Base-by-base conservation (phyloP, 1,139 yeast genomes). In the Geotrichum restrictum region DNA sequence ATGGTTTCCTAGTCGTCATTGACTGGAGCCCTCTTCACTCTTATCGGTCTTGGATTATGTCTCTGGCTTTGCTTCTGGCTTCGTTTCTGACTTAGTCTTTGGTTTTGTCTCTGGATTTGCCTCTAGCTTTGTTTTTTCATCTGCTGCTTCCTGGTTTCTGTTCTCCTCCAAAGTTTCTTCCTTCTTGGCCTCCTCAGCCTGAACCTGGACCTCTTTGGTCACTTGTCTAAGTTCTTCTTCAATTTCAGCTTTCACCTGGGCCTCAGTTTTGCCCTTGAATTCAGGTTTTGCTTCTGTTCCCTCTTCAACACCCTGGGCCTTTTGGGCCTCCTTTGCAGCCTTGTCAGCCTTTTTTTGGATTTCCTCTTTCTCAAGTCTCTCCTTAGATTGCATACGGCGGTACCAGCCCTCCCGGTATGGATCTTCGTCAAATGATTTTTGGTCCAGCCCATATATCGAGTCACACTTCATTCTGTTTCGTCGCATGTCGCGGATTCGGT, bases 241-340 rank as follows among this genome's bases (percentile, higher is more conserved):
- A n/a, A n/a, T 34, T n/a, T 34, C 38, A 34, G 38, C n/a, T 13
- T 34, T 14, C 16, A 19, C n/a, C 39, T 34, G 14, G n/a, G n/a
- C n/a, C n/a, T n/a, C n/a, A n/a, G n/a, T n/a, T n/a, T n/a, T n/a
- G n/a, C n/a, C 18, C 8, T 7, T 34, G 16, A 13, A 34, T 34
- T 34, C 16, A 6, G n/a, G 39, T 34, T 7, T 27, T n/a, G 41
- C 21, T 22, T 19, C 41, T 38, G 41, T n/a, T n/a, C n/a, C n/a
- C n/a, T n/a, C n/a, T n/a, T n/a, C n/a, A n/a, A n/a, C n/a, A n/a
- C 56, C 53, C 43, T 54, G 57, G 32, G 55, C 56, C 43, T 54
- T 53, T 44, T 70, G 74, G 48, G 75, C 80, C 51, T 76, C 79
- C 54, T 77, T 79, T 18, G 40, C 57, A 4, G n/a, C 22, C 10